Evolutionary conservation across 495 filamentous ascomycete genomes (phyloP).

Genomic region (Podospora australis): DNA sequence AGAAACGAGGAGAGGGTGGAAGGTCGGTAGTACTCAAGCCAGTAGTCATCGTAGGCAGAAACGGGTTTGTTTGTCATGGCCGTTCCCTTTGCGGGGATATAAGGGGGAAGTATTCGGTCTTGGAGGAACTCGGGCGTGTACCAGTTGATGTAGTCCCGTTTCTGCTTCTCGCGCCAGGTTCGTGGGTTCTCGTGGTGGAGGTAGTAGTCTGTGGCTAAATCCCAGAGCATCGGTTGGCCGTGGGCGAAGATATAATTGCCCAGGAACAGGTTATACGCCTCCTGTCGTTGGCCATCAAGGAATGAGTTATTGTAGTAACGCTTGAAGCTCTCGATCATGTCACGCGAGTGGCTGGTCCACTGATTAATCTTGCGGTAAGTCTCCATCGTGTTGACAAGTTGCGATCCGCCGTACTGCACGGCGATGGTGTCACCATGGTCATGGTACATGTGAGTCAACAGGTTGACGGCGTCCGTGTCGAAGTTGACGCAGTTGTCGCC

Average conservation of each 20-base stretch:
- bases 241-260: slow-evolving; percentile 91
- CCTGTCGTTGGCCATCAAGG: slow-evolving; percentile 89
- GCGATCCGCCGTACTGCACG: slow-evolving; percentile 94
- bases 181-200: slow-evolving; percentile 84
- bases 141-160: slow-evolving; percentile 73
- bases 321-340: slow-evolving; percentile 99
- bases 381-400: slow-evolving; percentile 97
- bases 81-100: slow-evolving; percentile 33
- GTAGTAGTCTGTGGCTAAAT: slow-evolving; percentile 92
- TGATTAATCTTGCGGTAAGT: slow-evolving; percentile 98
- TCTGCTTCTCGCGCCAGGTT: slow-evolving; percentile 56
- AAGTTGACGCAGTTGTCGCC: slow-evolving; percentile 74
- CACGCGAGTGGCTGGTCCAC: slow-evolving; percentile 93
- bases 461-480: slow-evolving; percentile 89
- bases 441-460: slow-evolving; percentile 96
- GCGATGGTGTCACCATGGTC: slow-evolving; percentile 97
- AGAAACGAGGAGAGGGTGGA: slow-evolving; percentile 73
- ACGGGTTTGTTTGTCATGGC: slow-evolving; percentile 48
- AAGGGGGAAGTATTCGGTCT: slow-evolving; percentile 46
- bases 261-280: slow-evolving; percentile 96
- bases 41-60: slow-evolving; percentile 83
- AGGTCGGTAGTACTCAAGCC: slow-evolving; percentile 96
- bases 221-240: slow-evolving; percentile 96
- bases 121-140: slow-evolving; percentile 73
- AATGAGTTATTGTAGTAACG: slow-evolving; percentile 99